Evolutionary conservation across 2,329 filamentous ascomycete species (phyloP), one percentile per base, ranked within the genome.

Genomic region (Huntiella abstrusa): DNA sequence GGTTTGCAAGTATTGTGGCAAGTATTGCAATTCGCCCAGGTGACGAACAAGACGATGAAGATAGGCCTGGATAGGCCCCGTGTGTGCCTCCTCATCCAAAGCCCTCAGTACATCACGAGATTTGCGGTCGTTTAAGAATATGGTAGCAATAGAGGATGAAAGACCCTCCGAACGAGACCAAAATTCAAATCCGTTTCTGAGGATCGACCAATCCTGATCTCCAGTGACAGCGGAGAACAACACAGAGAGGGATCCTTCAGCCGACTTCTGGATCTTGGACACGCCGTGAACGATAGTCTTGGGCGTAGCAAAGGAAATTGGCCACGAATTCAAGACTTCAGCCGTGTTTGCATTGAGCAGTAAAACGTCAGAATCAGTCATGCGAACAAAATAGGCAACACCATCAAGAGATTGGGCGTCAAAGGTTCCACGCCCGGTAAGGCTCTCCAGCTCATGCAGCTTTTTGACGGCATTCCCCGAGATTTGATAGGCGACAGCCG

Each of bases 101-200:
- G 85, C 83, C 58, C 83, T 79, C 4, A 78, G 85, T 42, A 95
- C 66, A 44, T 77, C 71, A 57, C 87, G 81, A 12, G 73, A 72
- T 53, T 80, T 75, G 10, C 80, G 77, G 4, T 84, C 71, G 43
- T 88, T 83, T 1, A 80, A 82, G 72, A 84, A 94, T 8, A 75
- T 74, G 34, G 85, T 87, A 45, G 83, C 78, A 19, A 84, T 69
- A n/a, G 76, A 77, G 39, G 78, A 79, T n/a, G 80, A 78, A 44
- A 98, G 65, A 4, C 82, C 81, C 60, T 98, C 91, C 6, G 77
- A 75, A 17, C 91, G 76, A 39, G 72, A 72, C 91, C 91, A 98
- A 35, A 75, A 75, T 5, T 76, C 56, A 48, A 81, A 80, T 11
- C 87, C 86, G 57, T 95, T 93, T 48, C 82, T 79, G 39, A 94